Percentiles rank a stretch among this genome's conserved stretches.
These are phyloP conservation scores for Solanum peruvianum DNA, from an alignment of 257 asterid genomes.

Conservation along the genomic window DNA sequence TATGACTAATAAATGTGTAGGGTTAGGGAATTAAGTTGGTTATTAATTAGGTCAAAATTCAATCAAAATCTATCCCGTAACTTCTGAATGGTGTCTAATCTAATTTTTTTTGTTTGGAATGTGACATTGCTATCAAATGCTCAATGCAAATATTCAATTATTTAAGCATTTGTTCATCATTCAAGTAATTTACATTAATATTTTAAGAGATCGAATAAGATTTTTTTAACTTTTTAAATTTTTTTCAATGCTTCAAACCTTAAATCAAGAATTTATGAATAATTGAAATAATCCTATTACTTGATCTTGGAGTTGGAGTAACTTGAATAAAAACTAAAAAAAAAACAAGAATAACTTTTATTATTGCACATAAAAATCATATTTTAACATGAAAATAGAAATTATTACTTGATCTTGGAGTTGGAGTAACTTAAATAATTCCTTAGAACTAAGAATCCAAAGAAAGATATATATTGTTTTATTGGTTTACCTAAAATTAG, in stretches of 20 bases:
- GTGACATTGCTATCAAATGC: neutral
- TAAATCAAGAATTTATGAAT: neutral
- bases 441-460: neutral
- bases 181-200: neutral
- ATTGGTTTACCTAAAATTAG: neutral
- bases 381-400: neutral
- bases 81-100: neutral
- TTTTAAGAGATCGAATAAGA: neutral
- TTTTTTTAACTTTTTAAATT: neutral
- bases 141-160: neutral
- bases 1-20: neutral
- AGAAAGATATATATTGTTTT: neutral
- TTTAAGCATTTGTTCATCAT: neutral
- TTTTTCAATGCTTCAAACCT: neutral
- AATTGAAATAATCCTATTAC: neutral
- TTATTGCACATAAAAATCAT: neutral
- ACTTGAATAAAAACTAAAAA: neutral
- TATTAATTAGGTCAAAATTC: neutral
- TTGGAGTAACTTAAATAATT: neutral
- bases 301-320: no score
- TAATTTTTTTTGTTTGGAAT: neutral
- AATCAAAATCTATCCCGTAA: neutral
- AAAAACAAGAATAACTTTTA: neutral
- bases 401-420: neutral
- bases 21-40: neutral